Base-by-base conservation (phyloP, 2,329 filamentous ascomycete genomes). In the Chaetoscypha palmicola region DNA sequence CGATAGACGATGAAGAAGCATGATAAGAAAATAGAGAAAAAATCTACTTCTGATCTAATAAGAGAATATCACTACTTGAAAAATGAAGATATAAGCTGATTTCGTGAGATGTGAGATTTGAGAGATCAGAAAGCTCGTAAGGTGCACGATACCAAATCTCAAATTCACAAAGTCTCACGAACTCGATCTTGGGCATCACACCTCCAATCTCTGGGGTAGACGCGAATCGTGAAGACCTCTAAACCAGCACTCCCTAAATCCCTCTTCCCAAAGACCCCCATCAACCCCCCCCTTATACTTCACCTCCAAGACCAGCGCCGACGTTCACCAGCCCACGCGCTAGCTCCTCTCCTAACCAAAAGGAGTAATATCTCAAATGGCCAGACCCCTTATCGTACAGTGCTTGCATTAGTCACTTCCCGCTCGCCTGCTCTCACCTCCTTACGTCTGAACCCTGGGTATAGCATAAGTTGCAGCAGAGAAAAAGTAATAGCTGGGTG, bases 371-470 rank as follows among this genome's bases (percentile, higher is more conserved):
- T 16, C 10, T 20, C 35, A 23, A 38, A 23, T 21, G 35, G 14
- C 22, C 9, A 24, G 20, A 4, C 12, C 32, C 32, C 32, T 35
- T 35, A 14, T 35, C 17, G n/a, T n/a, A 45, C 43, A 43, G 31
- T 38, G 24, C 16, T 35, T 45, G 48, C 47, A 52, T 47, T 43
- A 49, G 45, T 36, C 16, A 2, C n/a, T 30, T 17, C 14, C 31
- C 4, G 10, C 36, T 24, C 10, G 21, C 10, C 14, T 30, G n/a
- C n/a, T n/a, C n/a, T n/a, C n/a, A n/a, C n/a, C n/a, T n/a, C n/a
- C n/a, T n/a, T n/a, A n/a, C n/a, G n/a, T n/a, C n/a, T n/a, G n/a
- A n/a, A n/a, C n/a, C n/a, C n/a, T n/a, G n/a, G n/a, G n/a, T n/a
- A n/a, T n/a, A n/a, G n/a, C n/a, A n/a, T n/a, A n/a, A n/a, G n/a